These are phyloP conservation scores for Manihot esculenta DNA, from an alignment of 441 rosid species.

Conservation along the genomic window DNA sequence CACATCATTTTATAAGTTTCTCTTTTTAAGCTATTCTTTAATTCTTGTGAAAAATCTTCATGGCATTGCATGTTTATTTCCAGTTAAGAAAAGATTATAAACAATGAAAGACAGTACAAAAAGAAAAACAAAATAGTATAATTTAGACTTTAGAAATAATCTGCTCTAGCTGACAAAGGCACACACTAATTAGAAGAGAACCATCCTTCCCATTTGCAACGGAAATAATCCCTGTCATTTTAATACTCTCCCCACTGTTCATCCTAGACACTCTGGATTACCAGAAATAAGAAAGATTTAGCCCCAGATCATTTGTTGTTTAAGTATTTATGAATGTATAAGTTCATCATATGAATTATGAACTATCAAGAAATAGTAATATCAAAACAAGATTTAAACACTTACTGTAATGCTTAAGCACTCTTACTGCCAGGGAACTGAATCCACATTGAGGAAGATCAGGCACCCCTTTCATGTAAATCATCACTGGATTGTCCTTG, in stretches of 20 bases:
- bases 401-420: constrained; percentile 77
- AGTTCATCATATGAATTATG: neutral
- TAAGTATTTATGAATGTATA: neutral
- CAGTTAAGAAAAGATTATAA: neutral
- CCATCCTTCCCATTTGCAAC: neutral
- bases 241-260: neutral
- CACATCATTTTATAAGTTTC: too few relatives aligned
- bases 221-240: neutral
- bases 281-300: too few relatives aligned
- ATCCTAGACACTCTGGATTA: neutral
- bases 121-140: too few relatives aligned
- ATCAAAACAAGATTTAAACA: constrained; percentile 1
- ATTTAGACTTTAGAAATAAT: neutral
- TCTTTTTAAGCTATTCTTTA: too few relatives aligned
- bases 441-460: constrained; percentile 92
- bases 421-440: constrained; percentile 89
- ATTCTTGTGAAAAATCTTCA: neutral
- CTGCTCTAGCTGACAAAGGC: too few relatives aligned
- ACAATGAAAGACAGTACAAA: too few relatives aligned
- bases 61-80: neutral
- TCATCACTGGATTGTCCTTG: constrained; percentile 83
- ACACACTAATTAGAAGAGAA: neutral
- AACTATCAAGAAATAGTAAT: neutral
- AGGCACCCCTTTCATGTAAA: constrained; percentile 95
- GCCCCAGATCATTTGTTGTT: neutral